These are phyloP conservation scores for Aspergillus bombycis DNA, from an alignment of 2,329 filamentous ascomycete species.

Conservation along the genomic window DNA sequence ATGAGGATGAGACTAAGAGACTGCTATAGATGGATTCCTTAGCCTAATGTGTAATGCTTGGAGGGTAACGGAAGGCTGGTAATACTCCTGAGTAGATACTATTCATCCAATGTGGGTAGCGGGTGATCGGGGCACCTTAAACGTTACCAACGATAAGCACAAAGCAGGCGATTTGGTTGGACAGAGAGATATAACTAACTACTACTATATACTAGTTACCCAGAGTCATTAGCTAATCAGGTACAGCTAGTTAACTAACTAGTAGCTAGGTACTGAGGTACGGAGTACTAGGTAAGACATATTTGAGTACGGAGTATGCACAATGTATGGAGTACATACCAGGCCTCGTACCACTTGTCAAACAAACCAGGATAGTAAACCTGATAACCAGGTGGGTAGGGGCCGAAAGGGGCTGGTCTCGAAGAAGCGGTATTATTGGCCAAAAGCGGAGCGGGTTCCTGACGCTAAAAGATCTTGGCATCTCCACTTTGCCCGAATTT, in stretches of 20 bases:
- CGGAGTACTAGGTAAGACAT: too few species aligned
- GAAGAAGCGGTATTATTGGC: slow-evolving; percentile 20
- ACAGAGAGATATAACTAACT: too few species aligned
- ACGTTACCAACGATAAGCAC: background rate
- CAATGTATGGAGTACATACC: background rate
- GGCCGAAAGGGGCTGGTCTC: background rate
- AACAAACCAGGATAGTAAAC: background rate
- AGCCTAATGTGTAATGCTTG: background rate
- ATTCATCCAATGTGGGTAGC: background rate
- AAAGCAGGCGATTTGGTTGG: background rate
- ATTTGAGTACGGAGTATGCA: background rate
- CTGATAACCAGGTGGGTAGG: background rate
- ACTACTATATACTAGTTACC: too few species aligned
- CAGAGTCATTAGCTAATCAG: background rate
- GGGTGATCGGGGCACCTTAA: background rate
- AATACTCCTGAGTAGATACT: background rate
- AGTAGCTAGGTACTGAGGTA: too few species aligned
- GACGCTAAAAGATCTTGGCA: slow-evolving; percentile 22
- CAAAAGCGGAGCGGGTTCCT: slow-evolving; percentile 26
- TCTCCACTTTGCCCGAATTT: slow-evolving; percentile 9
- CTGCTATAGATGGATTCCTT: background rate
- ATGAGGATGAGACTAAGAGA: background rate
- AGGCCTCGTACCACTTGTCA: background rate
- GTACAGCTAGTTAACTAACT: too few species aligned
- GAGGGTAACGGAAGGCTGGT: background rate